A percentile compares a stretch with the other conserved stretches of the same genome.
phyloP scores from a whole-genome alignment of 805 yeast species.

The Zygoascus flipseniorum region DNA sequence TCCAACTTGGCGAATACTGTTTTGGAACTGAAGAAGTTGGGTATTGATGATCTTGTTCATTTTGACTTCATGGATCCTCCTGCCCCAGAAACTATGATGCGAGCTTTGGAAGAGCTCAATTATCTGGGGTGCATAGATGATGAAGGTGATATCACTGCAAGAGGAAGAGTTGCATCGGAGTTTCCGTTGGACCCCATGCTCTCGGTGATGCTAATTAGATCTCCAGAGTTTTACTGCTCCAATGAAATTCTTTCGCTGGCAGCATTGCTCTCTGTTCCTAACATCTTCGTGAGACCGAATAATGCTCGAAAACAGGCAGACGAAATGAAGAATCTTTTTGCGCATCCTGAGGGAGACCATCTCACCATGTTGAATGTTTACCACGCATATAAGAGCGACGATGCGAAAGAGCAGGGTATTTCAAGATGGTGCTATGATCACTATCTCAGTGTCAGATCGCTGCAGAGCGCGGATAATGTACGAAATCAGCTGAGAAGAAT shows the following conservation, averaged over 20 bases:
- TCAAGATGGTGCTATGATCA: constrained; percentile 89
- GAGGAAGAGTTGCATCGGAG: constrained; percentile 84
- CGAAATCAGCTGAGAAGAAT: constrained; percentile 73
- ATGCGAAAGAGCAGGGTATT: constrained; percentile 43
- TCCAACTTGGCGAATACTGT: constrained; percentile 89
- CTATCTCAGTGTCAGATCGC: constrained; percentile 73
- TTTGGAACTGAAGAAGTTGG: constrained; percentile 84
- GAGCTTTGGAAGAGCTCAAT: constrained; percentile 92
- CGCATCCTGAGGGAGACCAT: constrained; percentile 94
- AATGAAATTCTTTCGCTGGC: constrained; percentile 83
- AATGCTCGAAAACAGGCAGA: constrained; percentile 84
- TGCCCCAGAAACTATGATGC: constrained; percentile 99
- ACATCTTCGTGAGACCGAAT: constrained; percentile 89
- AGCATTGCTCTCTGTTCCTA: constrained; percentile 86
- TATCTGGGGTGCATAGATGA: constrained; percentile 85
- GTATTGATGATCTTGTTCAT: constrained; percentile 92
- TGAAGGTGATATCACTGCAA: constrained; percentile 80
- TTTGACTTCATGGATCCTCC: constrained; percentile 99
- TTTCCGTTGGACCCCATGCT: constrained; percentile 95
- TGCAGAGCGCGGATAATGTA: constrained; percentile 79
- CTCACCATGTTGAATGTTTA: constrained; percentile 81
- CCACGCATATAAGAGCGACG: constrained; percentile 72
- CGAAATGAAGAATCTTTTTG: constrained; percentile 77
- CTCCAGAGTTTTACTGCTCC: constrained; percentile 79
- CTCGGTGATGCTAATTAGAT: constrained; percentile 85